A percentile compares a stretch with the other conserved stretches of the same genome.
Evolutionary conservation across 345 rosid species (phyloP).

Genomic region (Arabidopsis thaliana): DNA sequence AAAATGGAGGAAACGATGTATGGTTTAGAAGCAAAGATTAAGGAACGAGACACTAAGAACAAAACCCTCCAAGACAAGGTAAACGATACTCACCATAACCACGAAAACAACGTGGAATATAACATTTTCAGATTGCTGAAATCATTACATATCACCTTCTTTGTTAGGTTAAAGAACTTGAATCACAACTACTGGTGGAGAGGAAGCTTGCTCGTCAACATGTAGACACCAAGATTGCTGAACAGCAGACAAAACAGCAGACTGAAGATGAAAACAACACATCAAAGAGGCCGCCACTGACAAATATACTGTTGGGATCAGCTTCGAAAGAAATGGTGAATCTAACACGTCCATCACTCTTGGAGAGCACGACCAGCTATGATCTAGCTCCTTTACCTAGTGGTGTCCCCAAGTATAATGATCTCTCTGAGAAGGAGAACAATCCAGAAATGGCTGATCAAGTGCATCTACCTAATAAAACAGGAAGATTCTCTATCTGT

Average conservation of each 20-base stretch:
- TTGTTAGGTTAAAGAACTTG: conserved; percentile 84
- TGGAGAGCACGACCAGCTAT: conserved; percentile 50
- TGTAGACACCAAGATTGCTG: conserved; percentile 86
- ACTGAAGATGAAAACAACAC: conserved; percentile 57
- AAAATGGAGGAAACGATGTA: conserved; percentile 83
- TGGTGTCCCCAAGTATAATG: conserved; percentile 47
- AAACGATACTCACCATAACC: conserved; percentile 25
- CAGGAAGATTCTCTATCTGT: conserved; percentile 80
- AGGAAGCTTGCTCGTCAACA: conserved; percentile 97
- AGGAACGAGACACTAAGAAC: conserved; percentile 77
- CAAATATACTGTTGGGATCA: conserved; percentile 53
- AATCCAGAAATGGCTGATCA: conserved; percentile 67
- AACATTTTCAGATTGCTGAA: conserved; percentile 14
- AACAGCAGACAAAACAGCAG: conserved; percentile 59
- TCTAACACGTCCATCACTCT: conserved; percentile 47
- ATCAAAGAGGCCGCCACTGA: conserved; percentile 59
- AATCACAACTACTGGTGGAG: conserved; percentile 85
- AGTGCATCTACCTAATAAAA: conserved; percentile 60
- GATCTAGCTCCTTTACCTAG: conserved; percentile 49
- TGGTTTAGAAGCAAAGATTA: conserved; percentile 72
- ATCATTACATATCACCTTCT: conserved; percentile 11
- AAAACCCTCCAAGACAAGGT: conserved; percentile 91
- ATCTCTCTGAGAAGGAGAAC: conserved; percentile 83
- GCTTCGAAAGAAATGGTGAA: conserved; percentile 52
- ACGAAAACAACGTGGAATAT: background rate